Base-by-base conservation (phyloP, 305 asterid species). In the Rubia tinctorum region DNA sequence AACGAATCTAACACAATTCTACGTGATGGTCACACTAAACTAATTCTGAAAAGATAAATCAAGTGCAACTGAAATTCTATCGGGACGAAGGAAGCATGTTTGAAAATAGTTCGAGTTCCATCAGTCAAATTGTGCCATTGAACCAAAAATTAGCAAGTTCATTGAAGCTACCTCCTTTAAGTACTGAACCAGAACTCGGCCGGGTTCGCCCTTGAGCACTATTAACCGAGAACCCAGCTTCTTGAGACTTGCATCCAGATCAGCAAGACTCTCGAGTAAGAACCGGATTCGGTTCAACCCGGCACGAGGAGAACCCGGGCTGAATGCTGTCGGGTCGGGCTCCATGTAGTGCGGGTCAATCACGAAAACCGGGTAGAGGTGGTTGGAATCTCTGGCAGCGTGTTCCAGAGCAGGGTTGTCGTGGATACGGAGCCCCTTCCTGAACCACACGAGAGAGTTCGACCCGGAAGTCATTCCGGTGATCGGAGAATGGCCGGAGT, bases 321-420 rank as follows among this genome's bases (percentile, higher is more conserved):
- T 88, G 69, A 84, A 91, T 0, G 88, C 89, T 30, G 70, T 77
- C 5, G 85, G 90, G 49, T 93, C 96, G 22, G 96, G 96, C 71
- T 86, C 93, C 98, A 93, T 93, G 66, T 89, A 93, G 77, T 86
- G 97, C 73, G 98, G 96, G 86, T 93, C 98, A 77, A 93, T 91
- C 56, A 91, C 93, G 81, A 93, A 93, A 73, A 93, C 83, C 65
- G 98, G 98, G 87, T 83, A 93, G 71, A 90, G 22, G 71, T 69
- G 75, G 55, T 71, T 78, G 59, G 91, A 80, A n/a, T 86, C 90
- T 20, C 43, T 84, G 23, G 95, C 90, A 6, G 98, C 97, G 73
- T 80, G 71, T 71, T 87, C 84, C 2, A 93, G 87, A 70, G 98
- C 93, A n/a, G 98, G 98, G 70, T 93, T 93, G 79, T 91, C 98